These are phyloP conservation scores for Plectosphaerella plurivora DNA, from an alignment of 2,329 filamentous ascomycete species.

Conservation along the genomic window DNA sequence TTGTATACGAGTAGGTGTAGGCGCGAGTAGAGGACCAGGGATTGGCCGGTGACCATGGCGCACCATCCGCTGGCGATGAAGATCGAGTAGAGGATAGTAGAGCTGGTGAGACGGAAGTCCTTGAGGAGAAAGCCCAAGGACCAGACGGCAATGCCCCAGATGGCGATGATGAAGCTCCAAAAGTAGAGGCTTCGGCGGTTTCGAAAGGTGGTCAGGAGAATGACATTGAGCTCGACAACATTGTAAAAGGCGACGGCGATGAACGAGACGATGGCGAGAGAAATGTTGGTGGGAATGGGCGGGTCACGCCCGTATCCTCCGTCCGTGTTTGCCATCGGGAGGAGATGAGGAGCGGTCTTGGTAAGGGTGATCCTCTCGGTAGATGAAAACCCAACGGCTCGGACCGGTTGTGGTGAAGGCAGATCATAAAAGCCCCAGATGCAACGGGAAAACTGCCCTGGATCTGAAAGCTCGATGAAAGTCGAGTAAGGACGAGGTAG, in stretches of 20 bases:
- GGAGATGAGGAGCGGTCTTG: no score
- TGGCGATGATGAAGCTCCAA: slow-evolving; percentile 29
- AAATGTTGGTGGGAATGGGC: background rate
- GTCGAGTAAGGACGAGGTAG: no score
- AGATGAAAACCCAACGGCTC: no score
- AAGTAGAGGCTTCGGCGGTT: slow-evolving; percentile 30
- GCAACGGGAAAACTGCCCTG: no score
- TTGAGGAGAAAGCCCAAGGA: slow-evolving; percentile 37
- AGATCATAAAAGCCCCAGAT: no score
- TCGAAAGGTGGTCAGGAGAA: slow-evolving; percentile 30
- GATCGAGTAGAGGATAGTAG: slow-evolving; percentile 16
- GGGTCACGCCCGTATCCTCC: no score
- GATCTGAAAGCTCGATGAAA: no score
- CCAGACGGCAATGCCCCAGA: slow-evolving; percentile 29
- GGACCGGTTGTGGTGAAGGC: no score
- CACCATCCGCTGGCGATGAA: slow-evolving; percentile 9
- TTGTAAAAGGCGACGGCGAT: slow-evolving; percentile 27
- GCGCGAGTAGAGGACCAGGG: slow-evolving; percentile 56
- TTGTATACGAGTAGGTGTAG: slow-evolving; percentile 39
- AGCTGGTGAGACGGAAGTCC: background rate
- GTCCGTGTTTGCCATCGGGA: no score
- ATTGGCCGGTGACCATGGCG: slow-evolving; percentile 55
- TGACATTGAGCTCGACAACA: slow-evolving; percentile 27
- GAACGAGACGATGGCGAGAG: slow-evolving; percentile 17
- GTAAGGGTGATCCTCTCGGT: no score